Percentiles rank a stretch among this genome's conserved stretches.
Evolutionary conservation across 139 green algal species (phyloP).

Genomic region (Coccomyxa sp.): DNA sequence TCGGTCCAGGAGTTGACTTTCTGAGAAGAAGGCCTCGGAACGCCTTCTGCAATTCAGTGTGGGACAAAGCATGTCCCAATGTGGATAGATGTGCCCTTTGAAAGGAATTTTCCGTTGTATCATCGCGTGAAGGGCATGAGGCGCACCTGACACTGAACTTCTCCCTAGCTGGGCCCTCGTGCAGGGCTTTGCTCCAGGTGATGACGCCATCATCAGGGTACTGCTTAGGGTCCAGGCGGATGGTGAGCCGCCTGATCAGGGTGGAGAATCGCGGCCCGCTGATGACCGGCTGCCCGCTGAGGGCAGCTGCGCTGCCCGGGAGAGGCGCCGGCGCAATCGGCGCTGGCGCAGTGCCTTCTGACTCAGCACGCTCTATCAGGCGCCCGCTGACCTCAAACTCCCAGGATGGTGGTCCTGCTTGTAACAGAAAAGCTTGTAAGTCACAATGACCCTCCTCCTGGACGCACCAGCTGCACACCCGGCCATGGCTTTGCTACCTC

Average conservation of each 20-base stretch:
- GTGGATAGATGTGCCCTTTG: too few relatives aligned
- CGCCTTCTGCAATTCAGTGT: too few relatives aligned
- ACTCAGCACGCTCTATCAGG: constrained; percentile 11
- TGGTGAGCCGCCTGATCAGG: constrained; percentile 39
- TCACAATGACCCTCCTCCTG: background rate
- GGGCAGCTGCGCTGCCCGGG: background rate
- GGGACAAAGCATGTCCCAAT: too few relatives aligned
- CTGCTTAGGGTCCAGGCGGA: constrained; percentile 35
- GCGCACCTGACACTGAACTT: constrained; percentile 3
- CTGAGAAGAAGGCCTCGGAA: too few relatives aligned
- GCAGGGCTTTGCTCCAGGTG: constrained; percentile 11
- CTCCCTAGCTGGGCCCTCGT: background rate
- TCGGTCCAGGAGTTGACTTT: too few relatives aligned
- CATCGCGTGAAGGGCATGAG: too few relatives aligned
- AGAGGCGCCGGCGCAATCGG: background rate
- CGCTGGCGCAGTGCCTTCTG: background rate
- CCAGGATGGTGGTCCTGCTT: constrained; percentile 21
- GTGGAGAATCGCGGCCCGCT: constrained; percentile 27
- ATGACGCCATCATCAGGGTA: constrained; percentile 15
- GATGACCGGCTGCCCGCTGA: background rate
- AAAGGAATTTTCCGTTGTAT: too few relatives aligned
- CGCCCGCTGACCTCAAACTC: constrained; percentile 7
- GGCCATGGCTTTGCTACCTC: too few relatives aligned
- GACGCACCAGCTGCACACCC: too few relatives aligned
- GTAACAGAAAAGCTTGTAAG: too few relatives aligned